phyloP scores from a whole-genome alignment of 345 rosid genomes.

The Erucastrum elatum region DNA sequence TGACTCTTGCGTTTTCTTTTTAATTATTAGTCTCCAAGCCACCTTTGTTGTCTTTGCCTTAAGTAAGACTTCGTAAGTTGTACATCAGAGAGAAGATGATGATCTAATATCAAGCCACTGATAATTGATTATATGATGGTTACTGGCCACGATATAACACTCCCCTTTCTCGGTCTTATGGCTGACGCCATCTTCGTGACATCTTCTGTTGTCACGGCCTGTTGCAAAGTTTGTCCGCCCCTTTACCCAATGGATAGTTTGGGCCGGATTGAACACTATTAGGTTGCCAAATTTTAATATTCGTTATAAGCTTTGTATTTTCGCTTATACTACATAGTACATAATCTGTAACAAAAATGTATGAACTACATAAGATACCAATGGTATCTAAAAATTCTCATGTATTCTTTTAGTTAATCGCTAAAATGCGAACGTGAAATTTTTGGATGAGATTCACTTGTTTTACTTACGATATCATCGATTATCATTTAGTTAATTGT shows the following conservation, averaged over 20 bases:
- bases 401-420: not conserved
- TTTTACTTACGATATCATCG: not conserved
- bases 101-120: not conserved
- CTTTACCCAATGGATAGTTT: not conserved
- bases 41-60: not conserved
- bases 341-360: not conserved
- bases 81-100: not conserved
- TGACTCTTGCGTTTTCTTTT: not conserved
- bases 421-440: not conserved
- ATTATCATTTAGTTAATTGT: not conserved
- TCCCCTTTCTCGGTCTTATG: not conserved
- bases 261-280: not conserved
- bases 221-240: not conserved
- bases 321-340: not conserved
- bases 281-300: not conserved
- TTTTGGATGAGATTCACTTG: not conserved
- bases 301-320: not conserved
- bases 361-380: not conserved
- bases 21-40: not conserved
- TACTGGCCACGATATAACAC: not conserved
- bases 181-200: not conserved
- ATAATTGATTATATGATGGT: not conserved
- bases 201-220: not conserved
- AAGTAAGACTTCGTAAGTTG: not conserved
- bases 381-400: not conserved